phyloP scores from a whole-genome alignment of 2,329 filamentous ascomycete species.

The Metarhizium anisopliae region DNA sequence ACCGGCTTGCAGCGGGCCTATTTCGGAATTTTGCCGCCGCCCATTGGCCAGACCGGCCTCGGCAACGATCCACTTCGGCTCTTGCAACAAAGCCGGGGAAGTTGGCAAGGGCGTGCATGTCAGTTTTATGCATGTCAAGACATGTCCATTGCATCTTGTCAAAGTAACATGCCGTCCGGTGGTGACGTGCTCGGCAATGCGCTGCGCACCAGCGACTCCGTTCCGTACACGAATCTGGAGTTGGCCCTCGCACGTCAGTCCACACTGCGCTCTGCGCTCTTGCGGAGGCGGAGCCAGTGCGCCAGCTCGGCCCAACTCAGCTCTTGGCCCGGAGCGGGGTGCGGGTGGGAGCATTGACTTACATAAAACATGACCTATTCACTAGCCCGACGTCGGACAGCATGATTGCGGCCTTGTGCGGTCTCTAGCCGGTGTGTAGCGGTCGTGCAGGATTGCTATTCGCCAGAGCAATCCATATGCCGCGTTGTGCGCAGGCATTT shows the following conservation, averaged over 20 bases:
- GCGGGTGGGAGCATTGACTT: neutral
- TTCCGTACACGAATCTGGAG: too few species aligned
- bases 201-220: too few species aligned
- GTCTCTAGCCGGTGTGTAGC: too few species aligned
- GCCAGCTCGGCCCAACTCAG: neutral
- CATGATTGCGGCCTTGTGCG: neutral
- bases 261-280: too few species aligned
- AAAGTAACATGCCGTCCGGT: too few species aligned
- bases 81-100: neutral
- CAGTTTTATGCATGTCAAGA: too few species aligned
- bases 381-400: neutral
- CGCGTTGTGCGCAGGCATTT: too few species aligned
- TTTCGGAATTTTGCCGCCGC: neutral
- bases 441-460: too few species aligned
- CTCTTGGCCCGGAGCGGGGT: neutral
- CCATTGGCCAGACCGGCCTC: neutral
- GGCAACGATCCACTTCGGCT: neutral
- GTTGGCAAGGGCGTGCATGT: too few species aligned
- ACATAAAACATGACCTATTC: neutral
- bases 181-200: too few species aligned
- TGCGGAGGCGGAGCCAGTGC: neutral
- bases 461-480: too few species aligned
- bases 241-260: too few species aligned
- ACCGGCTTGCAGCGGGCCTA: constrained; percentile 1
- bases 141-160: neutral